A percentile compares a stretch with the other conserved stretches of the same genome.
Conservation (phyloP, 768 basidiomycete species). For the Kwoniella newhampshirensis region DNA sequence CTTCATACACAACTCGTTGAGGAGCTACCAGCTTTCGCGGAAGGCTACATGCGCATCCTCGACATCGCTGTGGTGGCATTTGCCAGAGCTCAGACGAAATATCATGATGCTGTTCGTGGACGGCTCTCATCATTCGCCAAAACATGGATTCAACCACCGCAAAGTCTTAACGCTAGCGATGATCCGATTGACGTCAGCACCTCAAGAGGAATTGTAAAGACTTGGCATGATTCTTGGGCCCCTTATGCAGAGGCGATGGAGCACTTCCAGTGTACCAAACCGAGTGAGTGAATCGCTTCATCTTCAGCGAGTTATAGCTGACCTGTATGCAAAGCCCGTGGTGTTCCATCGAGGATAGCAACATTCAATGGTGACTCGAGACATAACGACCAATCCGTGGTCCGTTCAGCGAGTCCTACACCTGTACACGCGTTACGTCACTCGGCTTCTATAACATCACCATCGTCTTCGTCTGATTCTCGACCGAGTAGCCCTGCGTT, state of each 20-base stretch:
- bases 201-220: slow-evolving; percentile 30
- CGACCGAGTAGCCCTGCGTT: slow-evolving; percentile 8
- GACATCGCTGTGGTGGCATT: slow-evolving; percentile 43
- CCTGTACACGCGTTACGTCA: slow-evolving; percentile 18
- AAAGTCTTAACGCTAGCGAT: slow-evolving; percentile 11
- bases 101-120: slow-evolving; percentile 28
- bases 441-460: slow-evolving; percentile 22
- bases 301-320: too few species aligned
- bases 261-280: slow-evolving; percentile 35
- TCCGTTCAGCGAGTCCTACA: slow-evolving; percentile 11
- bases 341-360: slow-evolving; percentile 26
- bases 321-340: too few species aligned
- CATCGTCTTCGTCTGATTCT: not conserved
- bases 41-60: slow-evolving; percentile 48
- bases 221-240: slow-evolving; percentile 40
- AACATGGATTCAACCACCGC: slow-evolving; percentile 27
- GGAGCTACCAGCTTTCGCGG: slow-evolving; percentile 50
- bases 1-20: slow-evolving; percentile 53
- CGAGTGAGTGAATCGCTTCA: slow-evolving; percentile 23
- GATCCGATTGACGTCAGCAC: slow-evolving; percentile 2
- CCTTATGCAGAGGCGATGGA: slow-evolving; percentile 46
- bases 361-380: slow-evolving; percentile 29
- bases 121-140: slow-evolving; percentile 27
- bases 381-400: slow-evolving; percentile 3
- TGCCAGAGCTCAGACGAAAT: slow-evolving; percentile 41